Evolutionary conservation across 768 basidiomycete genomes (phyloP), one percentile per base, ranked within the genome.

Genomic region (Hydnomerulius pinastri): DNA sequence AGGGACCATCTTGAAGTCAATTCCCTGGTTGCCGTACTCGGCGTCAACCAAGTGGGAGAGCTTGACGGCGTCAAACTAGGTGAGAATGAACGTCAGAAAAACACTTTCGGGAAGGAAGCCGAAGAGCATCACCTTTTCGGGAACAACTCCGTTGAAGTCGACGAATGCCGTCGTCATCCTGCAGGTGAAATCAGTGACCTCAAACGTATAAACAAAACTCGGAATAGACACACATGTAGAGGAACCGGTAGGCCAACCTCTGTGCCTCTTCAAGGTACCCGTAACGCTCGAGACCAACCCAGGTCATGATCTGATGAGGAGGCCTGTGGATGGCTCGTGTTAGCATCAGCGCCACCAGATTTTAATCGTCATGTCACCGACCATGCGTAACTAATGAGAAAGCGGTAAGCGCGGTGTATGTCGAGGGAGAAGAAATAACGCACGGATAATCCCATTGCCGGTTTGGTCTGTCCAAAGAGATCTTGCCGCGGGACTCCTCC

Each of bases 371-470:
- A 37, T 8, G 42, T 23, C 39, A 70, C 70, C 45, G 64, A 81
- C 80, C 86, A 90, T 56, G 87, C 87, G 60, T 88, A 88, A 59
- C 85, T 86, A 56, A 25, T 39, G 29, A 49, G 45, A 17, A 0
- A 28, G 25, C 4, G 0, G 28, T 69, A 4, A 66, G 50, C 4
- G 6, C 8, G 15, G 25, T 35, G 25, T 23, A 44, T 40, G n/a
- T 15, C 10, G 36, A 50, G 44, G 55, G 13, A 44, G 42, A 45
- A 55, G 43, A 48, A 17, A 38, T 7, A 29, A 84, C 90, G 59
- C 73, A 93, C 75, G 93, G 96, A 70, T 94, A 95, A 67, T 95
- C 96, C 97, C 96, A 99, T 65, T 99, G 96, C 55, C 96, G 90
- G 73, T 98, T 98, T 13, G 96, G 96, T 41, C 97, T 80, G 62